phyloP scores from a whole-genome alignment of 495 filamentous ascomycete species.

The Monascus purpureus region DNA sequence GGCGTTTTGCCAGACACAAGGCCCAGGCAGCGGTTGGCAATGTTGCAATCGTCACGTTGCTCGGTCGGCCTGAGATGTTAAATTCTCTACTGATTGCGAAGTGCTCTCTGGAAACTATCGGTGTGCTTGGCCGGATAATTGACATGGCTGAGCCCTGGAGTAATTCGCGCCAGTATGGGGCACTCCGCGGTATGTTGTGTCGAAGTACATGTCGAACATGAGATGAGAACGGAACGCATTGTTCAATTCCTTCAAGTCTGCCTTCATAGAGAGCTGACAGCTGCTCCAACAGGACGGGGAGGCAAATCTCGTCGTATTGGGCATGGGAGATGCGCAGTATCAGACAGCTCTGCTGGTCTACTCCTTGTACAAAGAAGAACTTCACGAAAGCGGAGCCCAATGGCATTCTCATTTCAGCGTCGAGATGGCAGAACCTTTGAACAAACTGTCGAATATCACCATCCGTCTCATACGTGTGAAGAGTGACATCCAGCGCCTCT shows the following conservation, averaged over 20 bases:
- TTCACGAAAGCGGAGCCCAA: constrained; percentile 36
- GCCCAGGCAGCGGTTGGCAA: constrained; percentile 43
- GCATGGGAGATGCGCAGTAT: constrained; percentile 42
- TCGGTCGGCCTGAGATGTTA: constrained; percentile 22
- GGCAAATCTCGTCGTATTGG: constrained; percentile 46
- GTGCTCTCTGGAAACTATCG: constrained; percentile 14
- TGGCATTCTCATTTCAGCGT: constrained; percentile 23
- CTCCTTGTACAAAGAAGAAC: constrained; percentile 25
- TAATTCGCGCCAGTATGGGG: constrained; percentile 27
- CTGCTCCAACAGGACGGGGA: constrained; percentile 33
- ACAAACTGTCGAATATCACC: constrained; percentile 23
- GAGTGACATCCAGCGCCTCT: constrained; percentile 15
- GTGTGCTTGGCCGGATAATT: constrained; percentile 16
- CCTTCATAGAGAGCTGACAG: constrained; percentile 20
- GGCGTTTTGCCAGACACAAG: constrained; percentile 29
- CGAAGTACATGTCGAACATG: constrained; percentile 15
- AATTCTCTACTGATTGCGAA: constrained; percentile 13
- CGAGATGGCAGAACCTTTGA: constrained; percentile 13
- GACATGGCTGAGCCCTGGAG: constrained; percentile 31
- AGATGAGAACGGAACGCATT: constrained; percentile 26
- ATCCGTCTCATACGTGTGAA: constrained; percentile 7
- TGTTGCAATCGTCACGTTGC: constrained; percentile 33
- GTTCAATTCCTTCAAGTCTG: constrained; percentile 3
- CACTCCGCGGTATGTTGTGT: constrained; percentile 1
- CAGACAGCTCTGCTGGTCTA: constrained; percentile 21